A percentile compares a stretch with the other conserved stretches of the same genome.
phyloP scores from a whole-genome alignment of 306 rosid species.

The Pyrus bretschneideri region DNA sequence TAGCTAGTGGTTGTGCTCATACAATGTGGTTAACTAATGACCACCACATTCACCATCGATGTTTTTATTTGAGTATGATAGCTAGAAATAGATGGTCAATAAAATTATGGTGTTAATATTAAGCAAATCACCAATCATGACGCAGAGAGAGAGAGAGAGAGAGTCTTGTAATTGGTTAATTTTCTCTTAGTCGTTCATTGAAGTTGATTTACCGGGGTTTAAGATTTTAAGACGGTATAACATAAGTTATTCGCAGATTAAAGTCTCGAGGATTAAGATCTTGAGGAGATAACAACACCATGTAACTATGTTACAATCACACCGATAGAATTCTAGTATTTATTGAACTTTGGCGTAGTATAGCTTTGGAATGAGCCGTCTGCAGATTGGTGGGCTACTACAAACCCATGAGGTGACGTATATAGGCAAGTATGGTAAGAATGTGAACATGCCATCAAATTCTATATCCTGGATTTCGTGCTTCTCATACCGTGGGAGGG shows the following conservation, averaged over 20 bases:
- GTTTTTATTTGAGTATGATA: neutral
- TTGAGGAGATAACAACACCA: neutral
- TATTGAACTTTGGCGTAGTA: neutral
- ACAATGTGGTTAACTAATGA: conserved; percentile 23
- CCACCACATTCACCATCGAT: conserved; percentile 14
- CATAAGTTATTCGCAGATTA: no score
- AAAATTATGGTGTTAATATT: neutral
- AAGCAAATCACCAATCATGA: neutral
- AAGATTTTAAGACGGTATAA: no score
- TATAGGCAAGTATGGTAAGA: neutral
- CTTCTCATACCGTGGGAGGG: neutral
- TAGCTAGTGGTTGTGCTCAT: neutral
- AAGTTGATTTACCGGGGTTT: no score
- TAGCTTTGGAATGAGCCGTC: neutral
- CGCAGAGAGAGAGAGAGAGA: neutral
- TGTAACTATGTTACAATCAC: neutral
- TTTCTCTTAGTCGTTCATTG: no score
- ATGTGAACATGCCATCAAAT: neutral
- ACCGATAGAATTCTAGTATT: neutral
- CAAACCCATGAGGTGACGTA: neutral
- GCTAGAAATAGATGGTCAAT: neutral
- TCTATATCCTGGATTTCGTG: neutral
- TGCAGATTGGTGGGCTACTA: neutral
- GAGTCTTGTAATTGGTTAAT: neutral
- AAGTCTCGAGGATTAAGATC: neutral